These are phyloP conservation scores for Rhizopogon vulgaris DNA, from an alignment of 768 basidiomycete species.

Conservation along the genomic window DNA sequence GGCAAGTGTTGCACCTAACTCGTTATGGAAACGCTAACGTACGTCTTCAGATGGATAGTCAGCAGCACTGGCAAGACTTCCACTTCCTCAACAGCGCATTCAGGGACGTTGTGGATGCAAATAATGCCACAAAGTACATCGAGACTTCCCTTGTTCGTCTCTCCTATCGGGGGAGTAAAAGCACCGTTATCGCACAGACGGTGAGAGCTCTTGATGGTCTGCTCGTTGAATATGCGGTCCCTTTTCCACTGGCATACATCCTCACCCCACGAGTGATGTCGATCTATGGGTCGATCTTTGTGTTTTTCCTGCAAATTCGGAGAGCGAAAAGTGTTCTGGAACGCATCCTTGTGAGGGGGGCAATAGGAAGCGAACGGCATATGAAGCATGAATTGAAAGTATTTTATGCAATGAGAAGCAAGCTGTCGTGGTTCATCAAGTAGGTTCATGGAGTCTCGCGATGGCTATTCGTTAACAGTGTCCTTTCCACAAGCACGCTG, in stretches of 20 bases:
- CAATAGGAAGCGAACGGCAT: slow-evolving; percentile 26
- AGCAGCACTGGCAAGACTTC: slow-evolving; percentile 71
- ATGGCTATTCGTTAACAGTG: slow-evolving; percentile 3
- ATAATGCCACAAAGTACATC: slow-evolving; percentile 45
- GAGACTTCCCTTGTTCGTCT: slow-evolving; percentile 66
- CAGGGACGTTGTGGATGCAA: slow-evolving; percentile 54
- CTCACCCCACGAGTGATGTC: slow-evolving; percentile 53
- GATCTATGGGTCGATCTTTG: slow-evolving; percentile 61
- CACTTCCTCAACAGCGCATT: slow-evolving; percentile 81
- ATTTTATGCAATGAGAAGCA: slow-evolving; percentile 71
- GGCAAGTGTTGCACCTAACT: slow-evolving; percentile 30
- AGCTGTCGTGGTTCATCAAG: slow-evolving; percentile 84
- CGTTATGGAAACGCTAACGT: background rate
- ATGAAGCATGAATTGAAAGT: slow-evolving; percentile 50
- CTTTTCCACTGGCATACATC: slow-evolving; percentile 77
- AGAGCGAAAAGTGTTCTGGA: slow-evolving; percentile 70
- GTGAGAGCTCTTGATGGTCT: slow-evolving; percentile 64
- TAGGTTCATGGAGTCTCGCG: slow-evolving; percentile 31
- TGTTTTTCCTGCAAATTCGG: slow-evolving; percentile 67
- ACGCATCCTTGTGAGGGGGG: slow-evolving; percentile 59
- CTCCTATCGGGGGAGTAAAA: slow-evolving; percentile 52
- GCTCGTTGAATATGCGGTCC: slow-evolving; percentile 70
- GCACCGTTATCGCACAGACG: slow-evolving; percentile 41
- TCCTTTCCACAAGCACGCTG: slow-evolving; percentile 38
- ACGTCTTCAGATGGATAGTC: slow-evolving; percentile 59